Percentiles rank a stretch among this genome's conserved stretches.
phyloP scores from a whole-genome alignment of 345 rosid genomes.

The Salix koriyanagi region DNA sequence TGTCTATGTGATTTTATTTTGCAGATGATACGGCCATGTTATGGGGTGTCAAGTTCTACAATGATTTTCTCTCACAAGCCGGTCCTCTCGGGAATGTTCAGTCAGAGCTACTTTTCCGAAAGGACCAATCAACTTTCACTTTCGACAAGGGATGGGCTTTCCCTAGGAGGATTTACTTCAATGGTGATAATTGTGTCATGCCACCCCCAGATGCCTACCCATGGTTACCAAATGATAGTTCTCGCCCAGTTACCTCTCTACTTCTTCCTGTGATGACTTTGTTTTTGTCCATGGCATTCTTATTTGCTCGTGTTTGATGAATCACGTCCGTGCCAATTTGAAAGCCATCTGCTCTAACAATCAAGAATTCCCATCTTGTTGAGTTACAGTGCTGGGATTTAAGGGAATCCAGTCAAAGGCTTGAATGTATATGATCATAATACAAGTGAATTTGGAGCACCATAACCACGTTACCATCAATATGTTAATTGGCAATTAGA shows the following conservation, averaged over 20 bases:
- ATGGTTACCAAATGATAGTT: slow-evolving; percentile 25
- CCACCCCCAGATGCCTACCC: slow-evolving; percentile 34
- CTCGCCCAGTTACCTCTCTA: slow-evolving; percentile 2
- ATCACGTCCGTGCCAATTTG: slow-evolving; percentile 2
- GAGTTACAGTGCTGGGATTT: slow-evolving; percentile 7
- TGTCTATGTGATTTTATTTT: slow-evolving; percentile 2
- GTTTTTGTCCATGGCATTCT: slow-evolving; percentile 24
- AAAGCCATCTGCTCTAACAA: slow-evolving; percentile 9
- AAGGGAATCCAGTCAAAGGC: slow-evolving; percentile 1
- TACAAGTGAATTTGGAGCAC: slow-evolving; percentile 19
- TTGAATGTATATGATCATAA: neutral
- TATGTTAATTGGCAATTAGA: slow-evolving; percentile 9
- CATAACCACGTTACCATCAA: slow-evolving; percentile 5
- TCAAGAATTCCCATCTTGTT: slow-evolving; percentile 3
- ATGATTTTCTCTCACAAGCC: slow-evolving; percentile 27
- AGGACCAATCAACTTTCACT: slow-evolving; percentile 26
- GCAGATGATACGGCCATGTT: slow-evolving; percentile 33
- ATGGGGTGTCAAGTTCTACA: slow-evolving; percentile 28
- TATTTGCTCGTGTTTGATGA: slow-evolving; percentile 34
- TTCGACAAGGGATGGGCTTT: slow-evolving; percentile 33
- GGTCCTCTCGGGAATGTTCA: slow-evolving; percentile 29
- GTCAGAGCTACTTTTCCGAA: slow-evolving; percentile 29
- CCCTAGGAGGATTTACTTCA: slow-evolving; percentile 28
- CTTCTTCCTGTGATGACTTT: slow-evolving; percentile 8
- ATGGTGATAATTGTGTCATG: slow-evolving; percentile 32